Conservation (phyloP, 164 flowering plant species). For the Litsea cubeba region DNA sequence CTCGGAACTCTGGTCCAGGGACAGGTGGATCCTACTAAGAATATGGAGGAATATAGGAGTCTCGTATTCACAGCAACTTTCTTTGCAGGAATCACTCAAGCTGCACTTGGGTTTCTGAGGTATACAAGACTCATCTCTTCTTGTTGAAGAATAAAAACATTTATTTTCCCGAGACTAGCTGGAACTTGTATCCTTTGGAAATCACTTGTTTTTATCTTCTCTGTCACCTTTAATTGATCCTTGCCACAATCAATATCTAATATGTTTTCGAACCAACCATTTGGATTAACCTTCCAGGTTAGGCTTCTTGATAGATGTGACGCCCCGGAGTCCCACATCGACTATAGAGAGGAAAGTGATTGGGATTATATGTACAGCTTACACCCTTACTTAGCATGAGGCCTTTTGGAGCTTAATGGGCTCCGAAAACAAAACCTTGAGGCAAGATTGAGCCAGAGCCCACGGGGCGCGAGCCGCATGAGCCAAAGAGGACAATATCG, state of each 20-base stretch:
- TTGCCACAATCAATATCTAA: neutral
- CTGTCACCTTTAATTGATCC: no score
- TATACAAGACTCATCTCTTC: conserved; percentile 7
- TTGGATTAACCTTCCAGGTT: conserved; percentile 35
- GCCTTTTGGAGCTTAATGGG: no score
- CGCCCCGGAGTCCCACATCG: no score
- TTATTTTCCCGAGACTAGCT: neutral
- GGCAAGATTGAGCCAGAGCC: no score
- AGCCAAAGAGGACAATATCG: no score
- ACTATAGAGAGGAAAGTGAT: no score
- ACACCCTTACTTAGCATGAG: no score
- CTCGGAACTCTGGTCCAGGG: conserved; percentile 66
- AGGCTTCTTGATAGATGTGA: conserved; percentile 91
- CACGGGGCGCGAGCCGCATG: no score
- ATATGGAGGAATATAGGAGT: conserved; percentile 48
- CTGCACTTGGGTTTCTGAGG: conserved; percentile 83
- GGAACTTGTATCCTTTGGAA: neutral
- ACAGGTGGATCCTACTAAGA: conserved; percentile 52
- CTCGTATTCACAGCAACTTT: conserved; percentile 96
- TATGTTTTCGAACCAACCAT: neutral
- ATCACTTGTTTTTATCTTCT: no score
- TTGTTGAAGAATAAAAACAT: neutral
- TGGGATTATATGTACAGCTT: no score
- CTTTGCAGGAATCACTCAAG: conserved; percentile 88
- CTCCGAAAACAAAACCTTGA: no score